A percentile compares a stretch with the other conserved stretches of the same genome.
These are phyloP conservation scores for Elasticomyces elasticus DNA, from an alignment of 495 filamentous ascomycete genomes.

Conservation along the genomic window DNA sequence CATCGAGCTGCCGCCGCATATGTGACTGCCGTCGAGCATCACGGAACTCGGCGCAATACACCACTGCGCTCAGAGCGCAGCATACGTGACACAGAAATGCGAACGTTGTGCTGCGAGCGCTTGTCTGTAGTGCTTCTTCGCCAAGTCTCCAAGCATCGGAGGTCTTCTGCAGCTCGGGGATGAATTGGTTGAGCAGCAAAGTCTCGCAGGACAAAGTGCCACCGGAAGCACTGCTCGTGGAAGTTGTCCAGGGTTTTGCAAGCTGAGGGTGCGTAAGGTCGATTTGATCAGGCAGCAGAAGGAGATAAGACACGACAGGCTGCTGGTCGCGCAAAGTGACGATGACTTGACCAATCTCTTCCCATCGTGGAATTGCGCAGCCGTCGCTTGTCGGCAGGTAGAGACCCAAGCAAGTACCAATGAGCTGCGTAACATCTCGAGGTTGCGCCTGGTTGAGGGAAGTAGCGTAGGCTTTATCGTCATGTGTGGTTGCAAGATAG, in stretches of 20 bases:
- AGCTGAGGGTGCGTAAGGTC: not conserved
- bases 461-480: constrained; percentile 30
- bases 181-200: constrained; percentile 24
- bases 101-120: constrained; percentile 31
- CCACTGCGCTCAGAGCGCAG: constrained; percentile 21
- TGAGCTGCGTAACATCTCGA: constrained; percentile 30
- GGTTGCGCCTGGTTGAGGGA: constrained; percentile 31
- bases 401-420: constrained; percentile 34
- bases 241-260: not conserved
- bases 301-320: constrained; percentile 32
- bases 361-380: constrained; percentile 17
- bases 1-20: constrained; percentile 18
- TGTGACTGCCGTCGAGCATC: constrained; percentile 20
- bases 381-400: not conserved
- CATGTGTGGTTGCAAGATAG: constrained; percentile 25
- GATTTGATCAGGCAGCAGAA: constrained; percentile 23
- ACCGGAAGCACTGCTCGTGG: no score
- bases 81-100: constrained; percentile 24
- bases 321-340: constrained; percentile 19
- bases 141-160: constrained; percentile 22
- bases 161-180: constrained; percentile 22
- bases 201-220: constrained; percentile 12
- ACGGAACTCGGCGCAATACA: constrained; percentile 6
- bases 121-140: constrained; percentile 18
- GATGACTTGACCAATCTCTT: constrained; percentile 34